Percentiles rank a stretch among this genome's conserved stretches.
Evolutionary conservation across 1,284 basidiomycete genomes (phyloP).

Genomic region (Tilletia caries): DNA sequence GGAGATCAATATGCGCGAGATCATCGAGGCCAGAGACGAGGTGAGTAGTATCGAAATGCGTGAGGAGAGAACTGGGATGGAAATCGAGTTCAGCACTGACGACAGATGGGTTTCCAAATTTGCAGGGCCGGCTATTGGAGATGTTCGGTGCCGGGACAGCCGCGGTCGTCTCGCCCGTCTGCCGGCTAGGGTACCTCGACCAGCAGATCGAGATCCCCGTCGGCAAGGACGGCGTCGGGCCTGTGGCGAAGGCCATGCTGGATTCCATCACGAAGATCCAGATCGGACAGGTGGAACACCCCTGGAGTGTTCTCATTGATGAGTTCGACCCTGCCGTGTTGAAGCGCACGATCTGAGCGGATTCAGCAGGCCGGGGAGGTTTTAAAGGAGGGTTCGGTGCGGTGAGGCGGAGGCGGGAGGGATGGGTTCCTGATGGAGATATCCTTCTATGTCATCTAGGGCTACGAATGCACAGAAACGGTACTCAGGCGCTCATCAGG

Average conservation of each 20-base stretch:
- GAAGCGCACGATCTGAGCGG: neutral
- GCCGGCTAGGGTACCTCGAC: slow-evolving; percentile 75
- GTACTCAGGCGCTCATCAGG: too few species aligned
- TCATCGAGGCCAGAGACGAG: slow-evolving; percentile 67
- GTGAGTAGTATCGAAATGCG: too few species aligned
- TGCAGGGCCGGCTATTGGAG: slow-evolving; percentile 71
- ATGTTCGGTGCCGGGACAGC: slow-evolving; percentile 83
- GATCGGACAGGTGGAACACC: slow-evolving; percentile 74
- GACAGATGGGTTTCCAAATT: neutral
- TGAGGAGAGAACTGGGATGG: too few species aligned
- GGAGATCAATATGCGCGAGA: slow-evolving; percentile 80
- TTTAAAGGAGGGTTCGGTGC: too few species aligned
- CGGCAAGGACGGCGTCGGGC: slow-evolving; percentile 81
- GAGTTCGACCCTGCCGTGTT: slow-evolving; percentile 10
- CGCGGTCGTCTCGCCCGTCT: slow-evolving; percentile 62
- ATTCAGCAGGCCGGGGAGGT: neutral
- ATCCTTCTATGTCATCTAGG: too few species aligned
- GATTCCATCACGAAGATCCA: slow-evolving; percentile 84
- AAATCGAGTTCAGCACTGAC: too few species aligned
- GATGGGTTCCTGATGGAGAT: too few species aligned
- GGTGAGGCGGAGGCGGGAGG: neutral
- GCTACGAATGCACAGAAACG: too few species aligned
- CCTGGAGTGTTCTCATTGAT: slow-evolving; percentile 65
- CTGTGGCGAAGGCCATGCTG: slow-evolving; percentile 76
- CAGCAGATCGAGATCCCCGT: slow-evolving; percentile 79